Evolutionary conservation across 225 moss, liverwort and hornwort species (phyloP), one percentile per base, ranked within the genome.

Genomic region (Anthoceros angustus): DNA sequence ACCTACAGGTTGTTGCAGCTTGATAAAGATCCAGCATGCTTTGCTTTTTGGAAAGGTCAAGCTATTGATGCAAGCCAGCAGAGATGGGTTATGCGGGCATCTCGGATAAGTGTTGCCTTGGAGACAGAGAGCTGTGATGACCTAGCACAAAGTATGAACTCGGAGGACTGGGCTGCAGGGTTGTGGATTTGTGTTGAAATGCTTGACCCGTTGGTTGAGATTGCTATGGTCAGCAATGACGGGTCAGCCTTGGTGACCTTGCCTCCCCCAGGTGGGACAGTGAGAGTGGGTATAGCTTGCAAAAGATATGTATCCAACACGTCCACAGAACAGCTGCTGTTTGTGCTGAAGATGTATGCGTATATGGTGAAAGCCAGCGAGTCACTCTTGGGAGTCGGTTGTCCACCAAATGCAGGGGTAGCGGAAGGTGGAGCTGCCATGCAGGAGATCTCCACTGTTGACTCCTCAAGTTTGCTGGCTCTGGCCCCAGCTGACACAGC

Each of bases 141-240:
- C 70, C 68, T 67, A 41, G 74, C 78, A 14, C 95, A 89, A 80
- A 88, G 75, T 71, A 62, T 77, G 62, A 81, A 76, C 74, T 78
- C 80, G 72, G 63, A 74, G 64, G 88, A 92, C 74, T 98, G 95
- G 95, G 91, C 92, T 67, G 82, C 95, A 66, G 95, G 91, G 64
- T 77, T 98, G 71, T 98, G 95, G 95, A 86, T 86, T 43, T 98
- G 95, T 82, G 95, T 98, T 68, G 88, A 92, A 62, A 89, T 98
- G 85, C 70, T 80, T 69, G 95, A 98, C 63, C 91, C 85, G 45
- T 84, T 83, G 75, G 63, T 98, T 18, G 95, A 98, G 70, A 84
- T 84, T 70, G 95, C 95, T 65, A 98, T 98, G 95, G 86, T 80
- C 42, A 88, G 91, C 39, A 78, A 80, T 20, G 91, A 98, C 79